Conservation (phyloP, 495 filamentous ascomycete genomes). For the Corynascus novoguineensis region DNA sequence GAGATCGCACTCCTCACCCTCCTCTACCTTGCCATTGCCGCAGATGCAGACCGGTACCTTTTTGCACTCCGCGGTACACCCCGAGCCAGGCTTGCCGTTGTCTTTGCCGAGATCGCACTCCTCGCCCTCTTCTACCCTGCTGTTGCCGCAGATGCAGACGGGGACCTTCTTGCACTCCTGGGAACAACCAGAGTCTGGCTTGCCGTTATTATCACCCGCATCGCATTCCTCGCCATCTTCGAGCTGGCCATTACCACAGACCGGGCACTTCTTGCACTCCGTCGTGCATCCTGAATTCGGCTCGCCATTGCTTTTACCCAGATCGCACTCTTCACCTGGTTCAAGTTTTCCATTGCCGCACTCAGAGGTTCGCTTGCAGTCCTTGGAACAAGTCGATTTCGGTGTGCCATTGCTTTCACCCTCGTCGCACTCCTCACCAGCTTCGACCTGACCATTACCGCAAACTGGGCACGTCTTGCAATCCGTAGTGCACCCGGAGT, state of each 20-base stretch:
- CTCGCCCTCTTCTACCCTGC: conserved; percentile 11
- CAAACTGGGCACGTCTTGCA: conserved; percentile 3
- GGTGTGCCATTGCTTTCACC: background rate
- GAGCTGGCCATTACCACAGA: conserved; percentile 11
- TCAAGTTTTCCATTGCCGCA: conserved; percentile 12
- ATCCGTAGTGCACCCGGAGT: conserved; percentile 6
- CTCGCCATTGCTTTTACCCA: conserved; percentile 3
- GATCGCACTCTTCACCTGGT: conserved; percentile 15
- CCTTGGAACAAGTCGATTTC: background rate
- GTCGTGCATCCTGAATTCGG: background rate
- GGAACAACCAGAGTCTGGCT: conserved; percentile 11
- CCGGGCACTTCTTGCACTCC: conserved; percentile 2
- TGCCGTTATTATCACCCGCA: conserved; percentile 12
- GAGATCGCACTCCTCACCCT: conserved; percentile 15
- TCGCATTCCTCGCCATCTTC: conserved; percentile 17
- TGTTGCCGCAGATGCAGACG: conserved; percentile 19
- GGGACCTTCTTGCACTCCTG: conserved; percentile 12
- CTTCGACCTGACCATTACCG: conserved; percentile 8
- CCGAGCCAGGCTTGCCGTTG: conserved; percentile 5
- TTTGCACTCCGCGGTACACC: conserved; percentile 10
- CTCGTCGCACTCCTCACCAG: conserved; percentile 15
- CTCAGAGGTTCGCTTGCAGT: background rate
- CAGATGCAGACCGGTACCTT: background rate
- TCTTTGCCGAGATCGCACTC: background rate
- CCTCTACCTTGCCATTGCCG: conserved; percentile 12